phyloP scores from a whole-genome alignment of 768 basidiomycete species.

The Hygrophoropsis aurantiaca region DNA sequence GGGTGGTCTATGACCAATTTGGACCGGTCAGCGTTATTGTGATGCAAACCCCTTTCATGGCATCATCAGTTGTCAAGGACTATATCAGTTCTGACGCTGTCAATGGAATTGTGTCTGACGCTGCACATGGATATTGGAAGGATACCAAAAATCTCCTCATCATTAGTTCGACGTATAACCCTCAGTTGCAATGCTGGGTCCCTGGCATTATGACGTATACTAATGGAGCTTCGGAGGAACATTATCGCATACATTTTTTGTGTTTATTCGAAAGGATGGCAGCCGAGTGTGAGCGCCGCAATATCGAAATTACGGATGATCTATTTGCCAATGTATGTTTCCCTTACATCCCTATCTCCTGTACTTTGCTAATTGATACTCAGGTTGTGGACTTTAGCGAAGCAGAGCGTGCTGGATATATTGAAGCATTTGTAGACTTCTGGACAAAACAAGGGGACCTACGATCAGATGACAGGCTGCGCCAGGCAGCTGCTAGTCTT shows the following conservation, averaged over 20 bases:
- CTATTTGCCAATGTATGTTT: conserved; percentile 10
- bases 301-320: conserved; percentile 10
- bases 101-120: conserved; percentile 37
- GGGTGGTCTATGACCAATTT: conserved; percentile 16
- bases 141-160: conserved; percentile 29
- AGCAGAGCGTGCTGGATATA: conserved; percentile 32
- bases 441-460: conserved; percentile 8
- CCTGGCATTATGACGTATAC: conserved; percentile 33
- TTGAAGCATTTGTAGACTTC: conserved; percentile 26
- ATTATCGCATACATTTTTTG: conserved; percentile 32
- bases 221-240: conserved; percentile 31
- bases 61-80: conserved; percentile 24
- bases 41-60: conserved; percentile 30
- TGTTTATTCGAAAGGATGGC: conserved; percentile 29
- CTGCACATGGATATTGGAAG: conserved; percentile 36
- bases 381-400: conserved; percentile 37
- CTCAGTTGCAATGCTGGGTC: conserved; percentile 29
- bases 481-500: conserved; percentile 11
- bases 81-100: conserved; percentile 13
- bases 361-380: neutral
- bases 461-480: conserved; percentile 15
- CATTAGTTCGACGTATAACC: conserved; percentile 29
- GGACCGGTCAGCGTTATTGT: conserved; percentile 24
- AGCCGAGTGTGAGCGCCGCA: conserved; percentile 12
- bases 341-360: neutral